phyloP scores from a whole-genome alignment of 768 basidiomycete genomes.

The Amanita brunnescens region DNA sequence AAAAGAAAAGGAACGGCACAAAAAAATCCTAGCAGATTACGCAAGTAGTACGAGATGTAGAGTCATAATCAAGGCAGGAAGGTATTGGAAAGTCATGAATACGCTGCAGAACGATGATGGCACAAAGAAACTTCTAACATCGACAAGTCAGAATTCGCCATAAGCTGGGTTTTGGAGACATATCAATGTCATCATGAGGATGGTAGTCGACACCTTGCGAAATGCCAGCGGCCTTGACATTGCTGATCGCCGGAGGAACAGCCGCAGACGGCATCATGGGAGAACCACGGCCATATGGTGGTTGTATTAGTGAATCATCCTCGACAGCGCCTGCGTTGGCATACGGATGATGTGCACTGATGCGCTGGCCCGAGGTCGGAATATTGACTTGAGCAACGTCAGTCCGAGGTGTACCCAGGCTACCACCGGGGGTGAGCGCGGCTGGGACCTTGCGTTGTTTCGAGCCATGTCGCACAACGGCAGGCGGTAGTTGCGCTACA shows the following conservation, averaged over 20 bases:
- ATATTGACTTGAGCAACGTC: conserved; percentile 69
- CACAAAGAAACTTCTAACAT: conserved; percentile 38
- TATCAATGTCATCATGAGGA: conserved; percentile 47
- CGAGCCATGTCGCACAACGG: conserved; percentile 68
- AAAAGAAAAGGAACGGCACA: conserved; percentile 2
- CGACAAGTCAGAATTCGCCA: conserved; percentile 72
- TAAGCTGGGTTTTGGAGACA: conserved; percentile 43
- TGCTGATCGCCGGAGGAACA: conserved; percentile 64
- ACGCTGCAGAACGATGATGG: conserved; percentile 11
- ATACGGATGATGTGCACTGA: conserved; percentile 57
- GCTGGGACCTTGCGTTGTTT: conserved; percentile 59
- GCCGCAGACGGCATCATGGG: conserved; percentile 73
- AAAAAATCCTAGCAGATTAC: conserved; percentile 8
- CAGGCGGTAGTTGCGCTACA: conserved; percentile 66
- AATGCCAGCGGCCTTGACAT: conserved; percentile 60
- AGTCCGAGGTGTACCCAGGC: conserved; percentile 63
- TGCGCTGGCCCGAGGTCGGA: conserved; percentile 49
- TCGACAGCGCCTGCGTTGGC: conserved; percentile 50
- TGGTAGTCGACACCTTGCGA: conserved; percentile 52
- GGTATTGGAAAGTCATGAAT: neutral
- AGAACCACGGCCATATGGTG: conserved; percentile 68
- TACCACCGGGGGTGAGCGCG: conserved; percentile 46
- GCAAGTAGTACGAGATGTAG: neutral
- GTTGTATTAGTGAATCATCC: conserved; percentile 53
- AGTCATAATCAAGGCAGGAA: conserved; percentile 5